Evolutionary conservation across 169 alveolate genomes (phyloP).

Genomic region (Besnoitia besnoiti): DNA sequence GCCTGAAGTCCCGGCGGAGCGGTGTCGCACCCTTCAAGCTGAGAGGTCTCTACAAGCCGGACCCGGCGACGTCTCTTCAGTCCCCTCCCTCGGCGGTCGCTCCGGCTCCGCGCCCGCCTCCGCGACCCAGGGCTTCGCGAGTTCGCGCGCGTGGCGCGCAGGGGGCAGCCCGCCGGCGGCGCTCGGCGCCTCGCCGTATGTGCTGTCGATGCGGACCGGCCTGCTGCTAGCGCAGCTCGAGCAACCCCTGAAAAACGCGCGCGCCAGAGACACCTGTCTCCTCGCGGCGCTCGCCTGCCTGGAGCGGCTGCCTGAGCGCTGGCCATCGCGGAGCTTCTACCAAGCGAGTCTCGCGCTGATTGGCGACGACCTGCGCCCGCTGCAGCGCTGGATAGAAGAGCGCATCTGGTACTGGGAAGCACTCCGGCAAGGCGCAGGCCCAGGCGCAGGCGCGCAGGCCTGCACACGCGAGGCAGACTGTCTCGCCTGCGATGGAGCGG

Average conservation of each 20-base stretch:
- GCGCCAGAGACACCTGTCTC: conserved; percentile 5
- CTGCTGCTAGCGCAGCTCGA: background rate
- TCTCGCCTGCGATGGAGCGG: background rate
- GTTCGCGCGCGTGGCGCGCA: background rate
- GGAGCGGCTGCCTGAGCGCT: conserved; percentile 28
- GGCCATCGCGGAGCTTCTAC: conserved; percentile 38
- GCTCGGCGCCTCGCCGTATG: background rate
- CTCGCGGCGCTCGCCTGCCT: conserved; percentile 54
- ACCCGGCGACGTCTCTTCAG: no score
- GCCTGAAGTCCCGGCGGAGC: no score
- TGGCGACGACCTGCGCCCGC: background rate
- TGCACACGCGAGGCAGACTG: background rate
- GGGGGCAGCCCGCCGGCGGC: background rate
- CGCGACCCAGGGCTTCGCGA: no score
- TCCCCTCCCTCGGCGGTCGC: no score
- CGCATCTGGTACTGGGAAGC: conserved; percentile 40
- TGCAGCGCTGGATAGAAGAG: conserved; percentile 49
- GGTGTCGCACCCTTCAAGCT: no score
- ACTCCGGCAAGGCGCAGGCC: background rate
- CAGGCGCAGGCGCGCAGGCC: background rate
- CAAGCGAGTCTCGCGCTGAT: background rate
- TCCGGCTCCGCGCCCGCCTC: no score
- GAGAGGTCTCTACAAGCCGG: no score
- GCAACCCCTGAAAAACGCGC: background rate
- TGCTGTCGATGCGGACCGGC: conserved; percentile 5